phyloP scores from a whole-genome alignment of 2,329 filamentous ascomycete species.

The Colletotrichum sp. region DNA sequence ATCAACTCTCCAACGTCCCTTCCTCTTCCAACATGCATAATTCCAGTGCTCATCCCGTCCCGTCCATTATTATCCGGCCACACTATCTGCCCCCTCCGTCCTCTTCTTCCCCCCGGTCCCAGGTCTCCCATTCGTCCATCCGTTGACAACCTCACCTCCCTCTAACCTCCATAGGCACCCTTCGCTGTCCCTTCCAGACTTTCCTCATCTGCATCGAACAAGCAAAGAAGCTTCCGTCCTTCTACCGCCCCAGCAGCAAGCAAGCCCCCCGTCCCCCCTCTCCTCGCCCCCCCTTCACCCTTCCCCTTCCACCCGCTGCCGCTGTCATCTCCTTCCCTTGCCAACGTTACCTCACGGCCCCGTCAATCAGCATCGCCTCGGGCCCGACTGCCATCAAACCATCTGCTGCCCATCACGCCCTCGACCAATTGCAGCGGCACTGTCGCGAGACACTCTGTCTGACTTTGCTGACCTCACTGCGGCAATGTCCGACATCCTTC shows the following conservation, averaged over 20 bases:
- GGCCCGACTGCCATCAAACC: not conserved
- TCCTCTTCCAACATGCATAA: not conserved
- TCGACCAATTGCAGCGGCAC: not conserved
- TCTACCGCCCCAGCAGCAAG: not conserved
- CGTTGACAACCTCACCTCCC: not conserved
- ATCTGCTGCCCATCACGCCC: not conserved
- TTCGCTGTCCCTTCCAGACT: not conserved
- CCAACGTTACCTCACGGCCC: not conserved
- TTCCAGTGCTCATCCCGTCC: not conserved
- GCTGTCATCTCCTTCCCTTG: not conserved
- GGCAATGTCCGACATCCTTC: conserved; percentile 9
- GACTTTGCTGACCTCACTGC: not conserved
- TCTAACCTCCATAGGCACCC: not conserved
- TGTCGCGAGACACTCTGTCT: not conserved
- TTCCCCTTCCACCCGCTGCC: not conserved
- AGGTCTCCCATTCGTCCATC: not conserved
- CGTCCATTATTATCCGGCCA: not conserved
- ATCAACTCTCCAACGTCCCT: not conserved
- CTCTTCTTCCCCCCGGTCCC: not conserved
- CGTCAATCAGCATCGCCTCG: not conserved
- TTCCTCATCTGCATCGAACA: not conserved
- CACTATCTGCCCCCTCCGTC: not conserved
- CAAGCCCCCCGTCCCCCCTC: not conserved
- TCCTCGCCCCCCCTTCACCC: not conserved
- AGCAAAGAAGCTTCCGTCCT: conserved; percentile 1